phyloP scores from a whole-genome alignment of 2,329 filamentous ascomycete species.

The Aspergillus clavatus region DNA sequence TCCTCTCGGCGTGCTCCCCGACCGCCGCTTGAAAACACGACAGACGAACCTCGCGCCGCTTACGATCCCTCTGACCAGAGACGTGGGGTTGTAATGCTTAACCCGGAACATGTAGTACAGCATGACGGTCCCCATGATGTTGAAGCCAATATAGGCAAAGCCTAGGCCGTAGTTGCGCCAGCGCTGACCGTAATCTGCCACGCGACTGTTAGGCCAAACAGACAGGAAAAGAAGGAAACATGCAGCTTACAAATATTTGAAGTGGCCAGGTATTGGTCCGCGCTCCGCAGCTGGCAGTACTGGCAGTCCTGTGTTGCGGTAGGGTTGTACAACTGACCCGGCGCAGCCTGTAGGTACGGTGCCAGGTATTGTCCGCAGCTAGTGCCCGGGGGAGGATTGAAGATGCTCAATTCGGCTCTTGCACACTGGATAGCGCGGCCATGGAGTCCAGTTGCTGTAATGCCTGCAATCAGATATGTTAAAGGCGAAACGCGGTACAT shows the following conservation, averaged over 20 bases:
- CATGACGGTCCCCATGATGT: conserved; percentile 51
- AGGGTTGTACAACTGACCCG: conserved; percentile 53
- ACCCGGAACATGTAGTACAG: conserved; percentile 50
- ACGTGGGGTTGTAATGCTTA: conserved; percentile 40
- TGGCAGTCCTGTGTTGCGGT: conserved; percentile 49
- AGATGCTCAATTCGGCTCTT: conserved; percentile 62
- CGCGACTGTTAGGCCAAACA: conserved; percentile 2
- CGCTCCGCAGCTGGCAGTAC: conserved; percentile 40
- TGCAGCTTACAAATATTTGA: conserved; percentile 42
- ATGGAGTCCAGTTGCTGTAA: conserved; percentile 66
- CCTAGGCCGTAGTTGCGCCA: conserved; percentile 67
- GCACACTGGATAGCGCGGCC: conserved; percentile 63
- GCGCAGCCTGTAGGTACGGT: conserved; percentile 45
- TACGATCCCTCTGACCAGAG: conserved; percentile 21
- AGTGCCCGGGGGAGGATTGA: conserved; percentile 55
- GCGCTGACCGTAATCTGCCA: conserved; percentile 49
- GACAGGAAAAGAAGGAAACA: neutral
- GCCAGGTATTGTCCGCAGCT: conserved; percentile 59
- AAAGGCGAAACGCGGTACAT: conserved; percentile 81
- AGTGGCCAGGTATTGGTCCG: conserved; percentile 39
- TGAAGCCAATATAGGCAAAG: conserved; percentile 57
- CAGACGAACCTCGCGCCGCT: conserved; percentile 21
- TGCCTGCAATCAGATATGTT: conserved; percentile 71
- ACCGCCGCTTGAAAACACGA: conserved; percentile 29
- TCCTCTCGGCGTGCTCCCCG: conserved; percentile 26